Base-by-base conservation (phyloP, 768 basidiomycete genomes). In the Tulasnella sp. region DNA sequence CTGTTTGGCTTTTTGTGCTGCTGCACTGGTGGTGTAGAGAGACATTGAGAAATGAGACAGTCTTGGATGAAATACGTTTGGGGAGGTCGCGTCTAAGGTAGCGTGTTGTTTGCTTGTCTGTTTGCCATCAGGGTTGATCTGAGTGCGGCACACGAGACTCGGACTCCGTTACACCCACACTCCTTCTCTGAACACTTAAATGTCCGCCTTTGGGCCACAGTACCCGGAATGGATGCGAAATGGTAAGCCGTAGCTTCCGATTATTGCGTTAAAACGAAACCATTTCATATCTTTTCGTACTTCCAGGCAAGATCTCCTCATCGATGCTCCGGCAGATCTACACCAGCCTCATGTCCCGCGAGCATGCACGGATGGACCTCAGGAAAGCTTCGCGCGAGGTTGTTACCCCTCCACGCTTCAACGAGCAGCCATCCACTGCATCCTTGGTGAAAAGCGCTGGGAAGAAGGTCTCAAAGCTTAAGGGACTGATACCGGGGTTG, bases 1-100 rank as follows among this genome's bases (percentile, higher is more conserved):
- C 68, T 78, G 80, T 63, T 87, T 85, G 60, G 86, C 82, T 70
- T 87, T 87, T 44, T 62, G 61, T 34, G 61, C 61, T n/a, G 60
- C 46, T 2, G 63, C 61, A 3, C 55, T 45, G 27, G 53, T 62
- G 19, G 45, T 31, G 60, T 62, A 62, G 15, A 62, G 41, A n/a
- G 57, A 59, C 57, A 59, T 59, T n/a, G 1, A 19, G 22, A 27
- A 27, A 7, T 5, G 53, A 22, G 42, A 45, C 17, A 44, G 54
- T 19, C 15, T 5, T 19, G 45, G 45, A 19, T 27, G 45, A n/a
- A 21, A 48, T 48, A 10, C 19, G 25, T 21, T 48, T 48, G 5
- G 34, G 34, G 15, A 38, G 34, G 7, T 7, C 45, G n/a, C n/a
- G n/a, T n/a, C n/a, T n/a, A n/a, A n/a, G n/a, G 45, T 27, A 27